These are phyloP conservation scores for Saturnispora mendoncae DNA, from an alignment of 805 yeast genomes.

Conservation along the genomic window DNA sequence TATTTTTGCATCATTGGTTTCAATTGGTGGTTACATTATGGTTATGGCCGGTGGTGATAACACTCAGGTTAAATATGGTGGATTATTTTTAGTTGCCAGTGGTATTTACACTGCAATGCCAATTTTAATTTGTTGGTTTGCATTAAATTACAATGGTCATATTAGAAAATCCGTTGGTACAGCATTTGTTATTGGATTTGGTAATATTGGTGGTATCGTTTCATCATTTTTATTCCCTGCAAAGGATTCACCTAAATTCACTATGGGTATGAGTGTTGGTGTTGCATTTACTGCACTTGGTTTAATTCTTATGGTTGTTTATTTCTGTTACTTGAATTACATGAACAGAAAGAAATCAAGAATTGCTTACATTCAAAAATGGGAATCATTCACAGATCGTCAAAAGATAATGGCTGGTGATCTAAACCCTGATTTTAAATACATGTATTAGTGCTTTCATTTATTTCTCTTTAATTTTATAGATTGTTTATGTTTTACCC, in stretches of 20 bases:
- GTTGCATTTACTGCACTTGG: constrained; percentile 40
- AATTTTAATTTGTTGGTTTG: constrained; percentile 56
- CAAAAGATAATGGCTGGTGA: constrained; percentile 29
- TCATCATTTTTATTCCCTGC: constrained; percentile 49
- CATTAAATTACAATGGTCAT: constrained; percentile 57
- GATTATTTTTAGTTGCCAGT: constrained; percentile 49
- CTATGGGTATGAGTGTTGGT: constrained; percentile 44
- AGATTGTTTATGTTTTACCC: constrained; percentile 2
- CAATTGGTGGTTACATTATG: constrained; percentile 48
- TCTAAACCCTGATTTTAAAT: constrained; percentile 37
- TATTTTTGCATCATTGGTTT: constrained; percentile 26
- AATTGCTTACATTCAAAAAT: constrained; percentile 22
- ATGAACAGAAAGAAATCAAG: constrained; percentile 31
- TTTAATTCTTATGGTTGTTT: constrained; percentile 27
- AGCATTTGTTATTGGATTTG: constrained; percentile 56
- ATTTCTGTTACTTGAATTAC: constrained; percentile 26
- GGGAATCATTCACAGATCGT: constrained; percentile 24
- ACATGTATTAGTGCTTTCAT: constrained; percentile 30
- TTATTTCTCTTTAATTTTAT: not conserved
- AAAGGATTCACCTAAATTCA: constrained; percentile 50
- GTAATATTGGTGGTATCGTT: constrained; percentile 65
- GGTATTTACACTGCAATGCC: constrained; percentile 65
- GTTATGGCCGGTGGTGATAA: constrained; percentile 35
- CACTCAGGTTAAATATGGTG: constrained; percentile 43
- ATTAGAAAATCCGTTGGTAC: constrained; percentile 42